These are phyloP conservation scores for Schwanniomyces occidentalis DNA, from an alignment of 805 yeast species.

Conservation along the genomic window DNA sequence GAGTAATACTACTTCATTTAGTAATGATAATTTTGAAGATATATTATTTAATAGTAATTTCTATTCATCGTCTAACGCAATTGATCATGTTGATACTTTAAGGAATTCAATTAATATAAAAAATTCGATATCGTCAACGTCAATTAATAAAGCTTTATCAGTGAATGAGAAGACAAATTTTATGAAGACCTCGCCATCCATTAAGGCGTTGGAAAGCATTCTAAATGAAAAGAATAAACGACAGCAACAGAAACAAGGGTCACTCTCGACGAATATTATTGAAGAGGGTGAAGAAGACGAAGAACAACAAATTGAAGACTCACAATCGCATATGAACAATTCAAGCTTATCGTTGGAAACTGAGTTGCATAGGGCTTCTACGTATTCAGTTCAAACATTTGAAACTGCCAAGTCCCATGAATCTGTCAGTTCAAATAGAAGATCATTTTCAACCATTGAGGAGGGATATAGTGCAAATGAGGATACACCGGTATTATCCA, in stretches of 20 bases:
- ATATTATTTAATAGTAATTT: constrained; percentile 32
- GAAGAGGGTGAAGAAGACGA: constrained; percentile 22
- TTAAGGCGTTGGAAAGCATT: constrained; percentile 40
- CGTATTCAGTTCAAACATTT: constrained; percentile 24
- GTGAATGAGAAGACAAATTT: constrained; percentile 21
- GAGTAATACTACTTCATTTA: background rate
- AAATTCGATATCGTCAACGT: constrained; percentile 24
- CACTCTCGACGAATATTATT: constrained; percentile 1
- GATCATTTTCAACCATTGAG: constrained; percentile 21
- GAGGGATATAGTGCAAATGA: constrained; percentile 20
- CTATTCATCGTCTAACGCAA: constrained; percentile 28
- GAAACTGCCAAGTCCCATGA: constrained; percentile 25
- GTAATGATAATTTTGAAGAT: constrained; percentile 28
- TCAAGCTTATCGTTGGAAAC: background rate
- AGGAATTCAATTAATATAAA: constrained; percentile 28
- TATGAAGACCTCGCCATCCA: constrained; percentile 42
- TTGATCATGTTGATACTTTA: constrained; percentile 25
- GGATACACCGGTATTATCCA: constrained; percentile 29
- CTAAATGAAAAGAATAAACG: constrained; percentile 20
- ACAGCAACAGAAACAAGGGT: constrained; percentile 6
- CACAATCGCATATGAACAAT: background rate
- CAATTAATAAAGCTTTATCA: constrained; percentile 18
- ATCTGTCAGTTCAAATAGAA: constrained; percentile 4
- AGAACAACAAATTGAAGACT: constrained; percentile 6
- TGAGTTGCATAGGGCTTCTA: constrained; percentile 5